Evolutionary conservation across 2,329 filamentous ascomycete genomes (phyloP), one percentile per base, ranked within the genome.

Genomic region (Penicillium sp.): DNA sequence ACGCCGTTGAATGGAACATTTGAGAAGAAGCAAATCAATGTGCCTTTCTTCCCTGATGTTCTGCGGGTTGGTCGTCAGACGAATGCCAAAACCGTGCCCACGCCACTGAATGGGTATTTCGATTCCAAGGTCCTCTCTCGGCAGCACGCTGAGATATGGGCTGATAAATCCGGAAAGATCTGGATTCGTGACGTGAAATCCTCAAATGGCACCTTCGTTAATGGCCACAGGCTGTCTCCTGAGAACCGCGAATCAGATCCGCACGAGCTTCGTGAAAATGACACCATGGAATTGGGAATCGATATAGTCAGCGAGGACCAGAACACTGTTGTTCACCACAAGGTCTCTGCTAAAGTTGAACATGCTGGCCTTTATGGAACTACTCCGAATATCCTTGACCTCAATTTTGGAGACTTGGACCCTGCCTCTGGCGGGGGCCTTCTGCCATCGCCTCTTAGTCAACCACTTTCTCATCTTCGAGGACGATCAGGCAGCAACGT

Each of bases 241-340:
- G 94, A 99, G 70, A 99, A 96, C 65, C 85, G 92, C 62, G 94
- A 99, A 72, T 97, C 92, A 0, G 94, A 97, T 55, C 92, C 94
- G 0, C 90, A 96, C 68, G 92, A 97, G 68, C 77, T 99, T 30
- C 87, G 92, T 65, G 91, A 92, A 53, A 87, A 90, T 60, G 94
- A 99, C 68, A 90, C 94, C 57, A 78, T 99, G 47, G 94, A 99
- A 69, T 81, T 99, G 31, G 94, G 94, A 50, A 99, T 99, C 64
- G 94, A 99, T 68, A 99, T 99, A 66, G 92, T 99, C 46, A 96
- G 90, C 72, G 94, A 99, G 71, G 94, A 99, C 69, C 92, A 97
- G 70, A 97, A 96, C 75, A 96, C 92, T 0, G 91, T 99, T 25
- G 92, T 99, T 13, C 94, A 99, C 68, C 94, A 97, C 76, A 99